These are phyloP conservation scores for Tolypocladium cylindrosporum DNA, from an alignment of 2,329 filamentous ascomycete species.

Conservation along the genomic window DNA sequence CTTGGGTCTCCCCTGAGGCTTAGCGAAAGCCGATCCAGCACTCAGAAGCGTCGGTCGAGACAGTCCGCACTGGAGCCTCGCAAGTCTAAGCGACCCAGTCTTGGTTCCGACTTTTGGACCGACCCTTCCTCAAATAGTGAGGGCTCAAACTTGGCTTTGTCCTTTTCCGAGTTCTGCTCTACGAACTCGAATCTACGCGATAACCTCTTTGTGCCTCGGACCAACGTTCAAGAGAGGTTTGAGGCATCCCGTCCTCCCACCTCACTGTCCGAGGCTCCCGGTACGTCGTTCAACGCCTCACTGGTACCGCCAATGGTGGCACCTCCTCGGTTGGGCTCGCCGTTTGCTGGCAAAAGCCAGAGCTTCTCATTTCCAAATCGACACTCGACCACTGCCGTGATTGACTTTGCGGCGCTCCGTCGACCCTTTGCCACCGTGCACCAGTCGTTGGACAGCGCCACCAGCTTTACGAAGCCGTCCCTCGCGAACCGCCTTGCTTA, in stretches of 20 bases:
- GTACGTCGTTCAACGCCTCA: constrained; percentile 1
- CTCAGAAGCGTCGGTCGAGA: constrained; percentile 44
- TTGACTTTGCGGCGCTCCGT: constrained; percentile 33
- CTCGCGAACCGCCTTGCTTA: constrained; percentile 45
- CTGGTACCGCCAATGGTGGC: constrained; percentile 19
- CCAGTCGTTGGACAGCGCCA: constrained; percentile 26
- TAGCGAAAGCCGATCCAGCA: constrained; percentile 38
- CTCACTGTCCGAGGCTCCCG: background rate
- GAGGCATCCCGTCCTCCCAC: constrained; percentile 16
- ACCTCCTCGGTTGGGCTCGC: constrained; percentile 46
- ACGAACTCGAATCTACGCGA: constrained; percentile 21
- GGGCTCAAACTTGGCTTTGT: constrained; percentile 7
- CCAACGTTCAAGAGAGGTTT: constrained; percentile 31
- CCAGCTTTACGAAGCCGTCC: constrained; percentile 28
- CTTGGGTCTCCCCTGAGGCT: constrained; percentile 45
- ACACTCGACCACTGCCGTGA: constrained; percentile 33
- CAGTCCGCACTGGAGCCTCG: constrained; percentile 37
- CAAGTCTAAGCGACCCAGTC: constrained; percentile 39
- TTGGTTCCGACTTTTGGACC: constrained; percentile 44
- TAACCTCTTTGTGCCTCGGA: constrained; percentile 29
- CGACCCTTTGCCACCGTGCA: constrained; percentile 50
- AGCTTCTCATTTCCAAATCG: constrained; percentile 55
- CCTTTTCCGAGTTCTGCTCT: constrained; percentile 23
- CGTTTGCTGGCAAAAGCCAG: constrained; percentile 39
- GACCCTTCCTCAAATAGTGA: constrained; percentile 26